A percentile compares a stretch with the other conserved stretches of the same genome.
phyloP scores from a whole-genome alignment of 192 early-diverging fungal genomes.

The Allomyces javanicus region DNA sequence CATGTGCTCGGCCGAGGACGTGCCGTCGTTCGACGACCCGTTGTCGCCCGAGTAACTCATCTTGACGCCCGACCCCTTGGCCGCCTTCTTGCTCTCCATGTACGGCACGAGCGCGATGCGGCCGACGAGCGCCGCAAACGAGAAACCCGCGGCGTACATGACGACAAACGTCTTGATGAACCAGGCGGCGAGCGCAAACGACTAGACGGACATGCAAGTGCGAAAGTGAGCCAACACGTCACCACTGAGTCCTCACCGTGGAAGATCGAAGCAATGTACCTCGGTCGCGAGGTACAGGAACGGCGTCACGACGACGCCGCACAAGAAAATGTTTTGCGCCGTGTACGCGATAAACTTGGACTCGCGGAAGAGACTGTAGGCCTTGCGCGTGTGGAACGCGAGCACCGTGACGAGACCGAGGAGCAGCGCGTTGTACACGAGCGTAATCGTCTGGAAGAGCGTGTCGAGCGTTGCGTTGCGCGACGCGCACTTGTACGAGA shows the following conservation, averaged over 20 bases:
- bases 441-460: neutral
- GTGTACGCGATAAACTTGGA: neutral
- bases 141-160: neutral
- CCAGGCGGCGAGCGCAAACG: neutral
- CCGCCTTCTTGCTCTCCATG: neutral
- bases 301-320: neutral
- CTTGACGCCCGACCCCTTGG: neutral
- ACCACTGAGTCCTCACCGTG: too few relatives aligned
- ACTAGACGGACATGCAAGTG: too few relatives aligned
- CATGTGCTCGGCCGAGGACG: neutral
- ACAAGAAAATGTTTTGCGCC: neutral
- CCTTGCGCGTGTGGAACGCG: neutral
- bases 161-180: neutral
- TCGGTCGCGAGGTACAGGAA: neutral
- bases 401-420: neutral
- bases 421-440: neutral
- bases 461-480: neutral
- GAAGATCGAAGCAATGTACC: too few relatives aligned
- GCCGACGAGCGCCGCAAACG: neutral
- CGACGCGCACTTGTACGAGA: neutral
- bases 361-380: neutral
- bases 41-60: neutral
- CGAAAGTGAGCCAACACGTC: too few relatives aligned
- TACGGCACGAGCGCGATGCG: neutral
- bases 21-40: neutral